A percentile compares a stretch with the other conserved stretches of the same genome.
Conservation (phyloP, 345 rosid genomes). For the Dipteronia sinensis region DNA sequence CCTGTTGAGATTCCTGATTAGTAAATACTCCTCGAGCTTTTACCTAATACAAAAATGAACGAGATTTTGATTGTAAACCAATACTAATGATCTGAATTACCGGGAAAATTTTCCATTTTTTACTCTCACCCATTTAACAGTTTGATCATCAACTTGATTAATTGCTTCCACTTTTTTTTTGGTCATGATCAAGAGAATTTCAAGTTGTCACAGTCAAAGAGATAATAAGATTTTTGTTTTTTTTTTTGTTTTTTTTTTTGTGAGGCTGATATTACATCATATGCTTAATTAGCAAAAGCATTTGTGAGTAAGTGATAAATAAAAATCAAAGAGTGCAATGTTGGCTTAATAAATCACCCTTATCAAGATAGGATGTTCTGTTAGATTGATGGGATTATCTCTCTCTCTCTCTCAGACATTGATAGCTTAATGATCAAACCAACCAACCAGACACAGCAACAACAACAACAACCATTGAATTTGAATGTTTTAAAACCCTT, state of each 20-base stretch:
- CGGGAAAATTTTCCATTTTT: too few relatives aligned
- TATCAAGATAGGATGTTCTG: too few relatives aligned
- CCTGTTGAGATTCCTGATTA: too few relatives aligned
- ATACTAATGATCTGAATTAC: too few relatives aligned
- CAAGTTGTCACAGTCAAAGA: constrained; percentile 8
- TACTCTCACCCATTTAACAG: too few relatives aligned
- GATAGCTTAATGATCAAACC: constrained; percentile 32
- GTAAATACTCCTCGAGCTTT: too few relatives aligned
- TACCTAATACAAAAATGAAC: too few relatives aligned
- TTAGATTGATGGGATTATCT: constrained; percentile 12
- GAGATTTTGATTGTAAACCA: too few relatives aligned
- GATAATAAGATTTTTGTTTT: background rate
- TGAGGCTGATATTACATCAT: constrained; percentile 1
- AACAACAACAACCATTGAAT: constrained; percentile 23
- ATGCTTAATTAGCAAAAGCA: background rate
- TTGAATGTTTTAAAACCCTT: constrained; percentile 22
- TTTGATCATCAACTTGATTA: too few relatives aligned
- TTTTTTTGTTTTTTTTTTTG: background rate
- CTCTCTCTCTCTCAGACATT: constrained; percentile 7
- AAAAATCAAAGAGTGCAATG: background rate
- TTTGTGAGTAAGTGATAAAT: background rate
- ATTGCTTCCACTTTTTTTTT: background rate
- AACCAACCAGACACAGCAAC: constrained; percentile 12
- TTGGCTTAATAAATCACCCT: background rate
- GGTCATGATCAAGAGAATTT: constrained; percentile 14